Base-by-base conservation (phyloP, 2,329 filamentous ascomycete genomes). In the Blastomyces emzantsi region DNA sequence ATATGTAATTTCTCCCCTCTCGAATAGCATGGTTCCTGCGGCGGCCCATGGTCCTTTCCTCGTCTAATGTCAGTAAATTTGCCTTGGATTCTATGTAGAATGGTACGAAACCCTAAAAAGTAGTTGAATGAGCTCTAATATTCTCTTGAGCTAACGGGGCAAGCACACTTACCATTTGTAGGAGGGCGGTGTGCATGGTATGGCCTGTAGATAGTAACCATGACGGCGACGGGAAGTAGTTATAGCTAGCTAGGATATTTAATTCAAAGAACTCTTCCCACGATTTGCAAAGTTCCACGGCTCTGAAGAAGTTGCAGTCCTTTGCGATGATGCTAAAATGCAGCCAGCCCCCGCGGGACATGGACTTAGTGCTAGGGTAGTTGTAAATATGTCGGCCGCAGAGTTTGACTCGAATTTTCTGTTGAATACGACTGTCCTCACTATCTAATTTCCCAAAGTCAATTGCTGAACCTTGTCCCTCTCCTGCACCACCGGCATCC, bases 231-330 rank as follows among this genome's bases (percentile, higher is more conserved):
- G 80, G 80, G 59, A 82, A 82, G 66, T 78, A 82, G 55, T 78
- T 72, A 70, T 78, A 79, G 11, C 74, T 64, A 8, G 77, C 75
- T 2, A 82, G 72, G 51, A 78, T 76, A 63, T 78, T 80, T 25
- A 82, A 69, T 66, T 81, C 77, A 62, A 76, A 80, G 67, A 82
- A 80, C 67, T 82, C 80, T 51, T 80, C 76, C 80, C 79, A 82
- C 68, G 79, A 79, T 33, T 79, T 75, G 66, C 80, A 82, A 13
- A 82, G 73, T n/a, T 75, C 69, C 28, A 81, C 74, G 3, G 78
- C 79, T 54, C 80, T 74, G 57, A 74, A 72, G 4, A 82, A 73
- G 57, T 72, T 70, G 62, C 78, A 80, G 60, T 80, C 78, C 68
- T 80, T 81, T 1, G 80, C 79, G 67, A 82, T 76, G 65, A 82